Conservation (phyloP, 352 stramenopile genomes). For the Aphanomyces astaci region DNA sequence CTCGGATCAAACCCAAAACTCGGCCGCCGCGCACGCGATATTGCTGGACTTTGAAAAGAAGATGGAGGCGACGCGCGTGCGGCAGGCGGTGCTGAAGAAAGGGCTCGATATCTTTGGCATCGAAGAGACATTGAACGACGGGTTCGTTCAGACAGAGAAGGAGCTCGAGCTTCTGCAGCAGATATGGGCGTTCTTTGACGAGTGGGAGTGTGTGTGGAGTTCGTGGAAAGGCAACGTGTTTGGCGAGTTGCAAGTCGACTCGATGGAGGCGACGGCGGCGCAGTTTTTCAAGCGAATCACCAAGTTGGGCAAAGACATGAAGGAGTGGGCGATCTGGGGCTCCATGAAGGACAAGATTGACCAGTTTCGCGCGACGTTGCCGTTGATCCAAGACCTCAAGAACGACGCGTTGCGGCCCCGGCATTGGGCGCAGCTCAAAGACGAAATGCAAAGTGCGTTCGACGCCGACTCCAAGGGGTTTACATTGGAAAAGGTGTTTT, state of each 20-base stretch:
- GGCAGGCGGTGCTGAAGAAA: slow-evolving; percentile 76
- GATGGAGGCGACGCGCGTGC: slow-evolving; percentile 60
- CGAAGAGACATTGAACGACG: slow-evolving; percentile 79
- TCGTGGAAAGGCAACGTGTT: slow-evolving; percentile 90
- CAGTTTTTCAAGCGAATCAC: slow-evolving; percentile 90
- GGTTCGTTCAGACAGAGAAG: slow-evolving; percentile 76
- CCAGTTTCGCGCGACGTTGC: slow-evolving; percentile 87
- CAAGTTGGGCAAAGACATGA: slow-evolving; percentile 91
- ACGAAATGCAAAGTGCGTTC: slow-evolving; percentile 80
- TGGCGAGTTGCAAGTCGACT: slow-evolving; percentile 86
- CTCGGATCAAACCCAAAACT: slow-evolving; percentile 45
- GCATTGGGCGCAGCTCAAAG: slow-evolving; percentile 86
- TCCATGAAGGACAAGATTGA: slow-evolving; percentile 92
- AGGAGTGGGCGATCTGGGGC: slow-evolving; percentile 85
- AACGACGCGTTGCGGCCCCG: slow-evolving; percentile 79
- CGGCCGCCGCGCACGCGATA: slow-evolving; percentile 43
- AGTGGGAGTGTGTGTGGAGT: slow-evolving; percentile 87
- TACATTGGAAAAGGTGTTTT: slow-evolving; percentile 82
- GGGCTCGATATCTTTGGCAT: slow-evolving; percentile 91
- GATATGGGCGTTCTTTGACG: slow-evolving; percentile 84
- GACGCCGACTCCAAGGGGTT: slow-evolving; percentile 67
- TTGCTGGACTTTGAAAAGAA: slow-evolving; percentile 86
- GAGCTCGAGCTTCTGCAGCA: slow-evolving; percentile 85
- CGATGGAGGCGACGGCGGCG: slow-evolving; percentile 83
- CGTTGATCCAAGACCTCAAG: slow-evolving; percentile 90